Percentiles rank a stretch among this genome's conserved stretches.
phyloP scores from a whole-genome alignment of 2,329 filamentous ascomycete species.

The Clonostachys rosea region DNA sequence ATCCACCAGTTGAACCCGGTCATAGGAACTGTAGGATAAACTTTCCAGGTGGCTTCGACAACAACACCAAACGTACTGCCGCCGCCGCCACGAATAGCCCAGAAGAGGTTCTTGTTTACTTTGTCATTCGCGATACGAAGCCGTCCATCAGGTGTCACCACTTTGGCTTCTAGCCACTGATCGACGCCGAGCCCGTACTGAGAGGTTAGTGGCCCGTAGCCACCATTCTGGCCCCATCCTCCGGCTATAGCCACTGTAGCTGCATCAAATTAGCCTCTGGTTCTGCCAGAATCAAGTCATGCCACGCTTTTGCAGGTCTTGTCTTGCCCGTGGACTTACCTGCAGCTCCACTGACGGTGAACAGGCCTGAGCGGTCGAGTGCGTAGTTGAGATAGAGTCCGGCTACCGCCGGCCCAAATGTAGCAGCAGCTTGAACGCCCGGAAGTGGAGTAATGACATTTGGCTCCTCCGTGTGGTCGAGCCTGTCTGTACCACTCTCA shows the following conservation, averaged over 20 bases:
- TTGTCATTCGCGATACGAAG: conserved; percentile 37
- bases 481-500: neutral
- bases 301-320: too few species aligned
- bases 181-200: conserved; percentile 54
- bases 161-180: conserved; percentile 48
- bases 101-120: conserved; percentile 40
- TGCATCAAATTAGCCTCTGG: too few species aligned
- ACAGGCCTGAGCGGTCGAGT: too few species aligned
- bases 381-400: too few species aligned
- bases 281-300: too few species aligned
- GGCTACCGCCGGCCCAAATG: too few species aligned
- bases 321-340: too few species aligned
- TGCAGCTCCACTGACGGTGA: too few species aligned
- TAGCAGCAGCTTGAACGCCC: too few species aligned
- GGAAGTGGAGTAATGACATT: neutral
- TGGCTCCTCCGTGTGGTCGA: neutral
- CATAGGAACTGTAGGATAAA: conserved; percentile 20
- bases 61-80: conserved; percentile 35
- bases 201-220: conserved; percentile 46
- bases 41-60: conserved; percentile 23
- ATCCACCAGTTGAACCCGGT: conserved; percentile 10
- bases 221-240: conserved; percentile 59
- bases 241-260: conserved; percentile 52
- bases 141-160: conserved; percentile 45
- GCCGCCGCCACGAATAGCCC: conserved; percentile 41